Base-by-base conservation (phyloP, 2,329 filamentous ascomycete species). In the Epichloe scottii region DNA sequence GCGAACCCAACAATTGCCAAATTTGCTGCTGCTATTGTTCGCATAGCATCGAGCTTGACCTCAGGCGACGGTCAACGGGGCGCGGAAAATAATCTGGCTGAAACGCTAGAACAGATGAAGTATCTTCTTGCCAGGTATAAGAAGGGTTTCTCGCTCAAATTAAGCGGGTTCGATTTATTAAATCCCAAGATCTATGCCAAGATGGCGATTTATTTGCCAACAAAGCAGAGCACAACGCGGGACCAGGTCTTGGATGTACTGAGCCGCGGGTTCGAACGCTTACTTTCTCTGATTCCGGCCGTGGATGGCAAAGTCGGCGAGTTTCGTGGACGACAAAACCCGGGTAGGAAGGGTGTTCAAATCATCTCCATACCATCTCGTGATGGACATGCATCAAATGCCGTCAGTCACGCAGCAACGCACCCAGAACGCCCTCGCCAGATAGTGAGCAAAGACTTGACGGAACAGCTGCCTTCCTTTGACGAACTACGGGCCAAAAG, bases 31-130 rank as follows among this genome's bases (percentile, higher is more conserved):
- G 49, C 50, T 1, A 46, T 68, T 17, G 53, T 51, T 5, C 50
- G 53, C 4, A 41, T 63, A 14, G 42, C 51, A 15, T 39, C 37
- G 8, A 39, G 37, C 37, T 39, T 39, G 5, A 7, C 37, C 2
- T 39, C 15, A 7, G 17, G 51, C 53, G 7, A 53, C 56, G 48
- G 43, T 42, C 7, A 55, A 51, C 4, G 50, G 48, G 49, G 55
- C 84, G 37, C 37, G 8, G 37, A 39, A 76, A 34, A 74, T 8
- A 21, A 35, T 19, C 23, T 2, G 5, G 17, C n/a, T 62, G 47
- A 55, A 53, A 14, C 15, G 1, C 12, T 39, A 15, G 37, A 39
- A 15, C 37, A 39, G 37, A 39, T 39, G 37, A 17, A 39, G 5
- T 17, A 39, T 39, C 37, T 39, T 39, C 37, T 39, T 12, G 37